Evolutionary conservation across 2,329 filamentous ascomycete species (phyloP).

Genomic region (Diaporthe capsici): DNA sequence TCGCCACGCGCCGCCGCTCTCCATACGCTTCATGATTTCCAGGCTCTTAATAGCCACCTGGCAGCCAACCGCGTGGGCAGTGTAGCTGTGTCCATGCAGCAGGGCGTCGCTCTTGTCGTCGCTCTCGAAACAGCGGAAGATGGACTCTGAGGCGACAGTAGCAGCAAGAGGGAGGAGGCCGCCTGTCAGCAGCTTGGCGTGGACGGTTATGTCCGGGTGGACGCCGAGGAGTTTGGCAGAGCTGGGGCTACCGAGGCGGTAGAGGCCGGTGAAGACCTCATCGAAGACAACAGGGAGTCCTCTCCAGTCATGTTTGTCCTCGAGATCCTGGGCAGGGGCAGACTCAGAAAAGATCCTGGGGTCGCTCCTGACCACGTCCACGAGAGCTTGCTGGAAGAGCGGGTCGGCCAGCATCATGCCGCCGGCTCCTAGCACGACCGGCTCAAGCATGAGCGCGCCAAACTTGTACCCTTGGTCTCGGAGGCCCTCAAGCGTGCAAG

Average conservation of each 20-base stretch:
- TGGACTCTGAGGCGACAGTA: conserved; percentile 80
- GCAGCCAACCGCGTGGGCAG: conserved; percentile 85
- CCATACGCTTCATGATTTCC: conserved; percentile 70
- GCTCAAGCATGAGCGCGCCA: conserved; percentile 85
- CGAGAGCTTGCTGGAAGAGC: conserved; percentile 81
- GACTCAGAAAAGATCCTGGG: conserved; percentile 65
- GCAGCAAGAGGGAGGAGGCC: conserved; percentile 83
- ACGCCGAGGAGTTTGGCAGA: conserved; percentile 78
- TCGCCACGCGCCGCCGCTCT: conserved; percentile 56
- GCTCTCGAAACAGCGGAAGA: conserved; percentile 80
- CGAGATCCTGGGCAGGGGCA: conserved; percentile 44
- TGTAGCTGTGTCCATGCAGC: conserved; percentile 89
- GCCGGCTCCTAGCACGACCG: conserved; percentile 83
- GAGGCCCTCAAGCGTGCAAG: conserved; percentile 65
- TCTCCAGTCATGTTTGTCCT: conserved; percentile 65
- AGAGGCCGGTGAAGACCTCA: conserved; percentile 89
- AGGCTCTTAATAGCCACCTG: conserved; percentile 81
- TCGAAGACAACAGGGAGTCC: conserved; percentile 87
- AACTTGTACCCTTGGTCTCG: conserved; percentile 73
- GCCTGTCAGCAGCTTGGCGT: conserved; percentile 88
- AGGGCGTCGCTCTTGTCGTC: conserved; percentile 83
- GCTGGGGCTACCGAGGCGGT: conserved; percentile 81
- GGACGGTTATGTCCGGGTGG: conserved; percentile 81
- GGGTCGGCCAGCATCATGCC: conserved; percentile 89
- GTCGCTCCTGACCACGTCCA: conserved; percentile 74